Conservation (phyloP, 192 early-diverging fungal genomes). For the Podochytrium sp. region DNA sequence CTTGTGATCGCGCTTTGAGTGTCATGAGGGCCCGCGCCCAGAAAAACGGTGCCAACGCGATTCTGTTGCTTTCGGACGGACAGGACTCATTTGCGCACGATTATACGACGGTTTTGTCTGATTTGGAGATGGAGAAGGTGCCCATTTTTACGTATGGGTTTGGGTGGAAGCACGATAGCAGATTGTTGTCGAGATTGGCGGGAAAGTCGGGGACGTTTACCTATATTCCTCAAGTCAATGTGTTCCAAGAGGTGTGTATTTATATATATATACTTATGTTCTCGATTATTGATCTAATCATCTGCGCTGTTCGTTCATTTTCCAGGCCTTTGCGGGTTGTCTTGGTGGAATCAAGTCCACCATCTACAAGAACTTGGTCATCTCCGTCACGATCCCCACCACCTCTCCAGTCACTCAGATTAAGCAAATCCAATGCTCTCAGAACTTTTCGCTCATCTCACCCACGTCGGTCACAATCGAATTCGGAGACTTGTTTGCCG, state of each 20-base stretch:
- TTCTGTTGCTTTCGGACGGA: constrained; percentile 27
- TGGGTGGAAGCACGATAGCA: constrained; percentile 9
- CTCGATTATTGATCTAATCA: neutral
- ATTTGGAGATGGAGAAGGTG: neutral
- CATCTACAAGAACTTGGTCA: neutral
- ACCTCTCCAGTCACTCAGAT: neutral
- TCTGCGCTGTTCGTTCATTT: too few relatives aligned
- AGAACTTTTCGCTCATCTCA: neutral
- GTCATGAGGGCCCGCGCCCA: neutral
- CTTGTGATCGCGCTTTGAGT: neutral
- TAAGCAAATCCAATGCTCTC: neutral
- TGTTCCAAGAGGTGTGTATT: constrained; percentile 22
- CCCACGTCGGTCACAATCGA: neutral
- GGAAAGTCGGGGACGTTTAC: constrained; percentile 25
- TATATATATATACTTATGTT: neutral
- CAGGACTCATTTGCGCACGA: neutral
- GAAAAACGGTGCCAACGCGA: constrained; percentile 5
- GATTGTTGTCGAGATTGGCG: neutral
- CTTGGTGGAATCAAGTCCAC: constrained; percentile 24
- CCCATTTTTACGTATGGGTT: constrained; percentile 29
- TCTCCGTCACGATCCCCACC: neutral
- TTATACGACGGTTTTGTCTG: neutral
- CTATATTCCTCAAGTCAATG: neutral
- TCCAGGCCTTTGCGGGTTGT: constrained; percentile 5
- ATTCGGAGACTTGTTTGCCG: constrained; percentile 29